These are phyloP conservation scores for Candida qinlingensis DNA, from an alignment of 805 yeast species.

Conservation along the genomic window DNA sequence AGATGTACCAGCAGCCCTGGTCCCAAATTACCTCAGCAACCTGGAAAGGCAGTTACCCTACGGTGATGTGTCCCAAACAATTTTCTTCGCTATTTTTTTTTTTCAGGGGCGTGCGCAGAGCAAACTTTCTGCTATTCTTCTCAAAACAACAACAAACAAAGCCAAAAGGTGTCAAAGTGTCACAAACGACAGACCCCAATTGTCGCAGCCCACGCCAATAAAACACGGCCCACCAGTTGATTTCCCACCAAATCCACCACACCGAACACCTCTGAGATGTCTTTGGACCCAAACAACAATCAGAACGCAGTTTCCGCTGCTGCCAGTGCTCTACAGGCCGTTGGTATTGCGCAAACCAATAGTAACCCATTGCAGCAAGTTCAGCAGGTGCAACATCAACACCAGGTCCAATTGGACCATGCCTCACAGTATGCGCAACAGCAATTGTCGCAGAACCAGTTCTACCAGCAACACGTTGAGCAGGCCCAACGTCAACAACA, in stretches of 20 bases:
- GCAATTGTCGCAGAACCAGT: slow-evolving; percentile 14
- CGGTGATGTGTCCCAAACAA: background rate
- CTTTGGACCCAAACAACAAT: slow-evolving; percentile 14
- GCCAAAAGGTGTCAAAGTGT: background rate
- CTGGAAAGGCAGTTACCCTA: background rate
- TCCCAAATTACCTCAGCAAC: no score
- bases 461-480: slow-evolving; percentile 19
- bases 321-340: slow-evolving; percentile 23
- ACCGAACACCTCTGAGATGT: slow-evolving; percentile 1
- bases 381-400: slow-evolving; percentile 14
- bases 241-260: background rate
- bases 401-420: slow-evolving; percentile 11
- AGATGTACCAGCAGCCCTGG: no score
- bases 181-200: background rate
- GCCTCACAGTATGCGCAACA: slow-evolving; percentile 16
- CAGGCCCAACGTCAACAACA: slow-evolving; percentile 17
- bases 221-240: slow-evolving; percentile 3
- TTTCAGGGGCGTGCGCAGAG: slow-evolving; percentile 7
- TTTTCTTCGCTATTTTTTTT: background rate
- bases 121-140: background rate
- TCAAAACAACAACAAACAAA: slow-evolving; percentile 6
- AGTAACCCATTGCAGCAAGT: slow-evolving; percentile 4
- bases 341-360: slow-evolving; percentile 16
- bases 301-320: slow-evolving; percentile 18
- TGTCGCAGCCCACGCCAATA: background rate